These are phyloP conservation scores for Camelina neglecta DNA, from an alignment of 345 rosid species.

Conservation along the genomic window DNA sequence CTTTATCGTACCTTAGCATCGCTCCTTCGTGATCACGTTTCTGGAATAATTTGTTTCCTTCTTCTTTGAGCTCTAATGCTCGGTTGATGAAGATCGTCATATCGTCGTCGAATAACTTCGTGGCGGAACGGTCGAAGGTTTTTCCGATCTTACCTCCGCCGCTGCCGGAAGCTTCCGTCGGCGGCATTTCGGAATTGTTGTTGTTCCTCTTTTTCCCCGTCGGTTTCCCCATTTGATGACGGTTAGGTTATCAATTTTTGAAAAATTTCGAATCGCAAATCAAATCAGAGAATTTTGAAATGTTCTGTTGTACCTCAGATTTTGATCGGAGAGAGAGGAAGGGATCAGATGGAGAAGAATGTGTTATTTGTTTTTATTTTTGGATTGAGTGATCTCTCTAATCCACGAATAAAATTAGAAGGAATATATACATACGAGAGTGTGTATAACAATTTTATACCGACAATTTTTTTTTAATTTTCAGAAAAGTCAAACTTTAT, in stretches of 20 bases:
- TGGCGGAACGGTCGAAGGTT: slow-evolving; percentile 52
- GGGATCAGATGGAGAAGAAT: slow-evolving; percentile 10
- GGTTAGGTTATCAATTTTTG: slow-evolving; percentile 10
- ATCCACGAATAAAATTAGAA: slow-evolving; percentile 34
- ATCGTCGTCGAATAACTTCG: slow-evolving; percentile 83
- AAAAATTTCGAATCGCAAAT: not conserved
- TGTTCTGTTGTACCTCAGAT: not conserved
- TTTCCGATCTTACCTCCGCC: slow-evolving; percentile 48
- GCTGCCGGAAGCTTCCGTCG: slow-evolving; percentile 44
- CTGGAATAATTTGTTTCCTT: slow-evolving; percentile 82
- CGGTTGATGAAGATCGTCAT: slow-evolving; percentile 82
- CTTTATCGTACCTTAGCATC: slow-evolving; percentile 84
- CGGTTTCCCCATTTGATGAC: slow-evolving; percentile 77
- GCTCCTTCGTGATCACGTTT: slow-evolving; percentile 94
- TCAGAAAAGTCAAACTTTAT: not conserved
- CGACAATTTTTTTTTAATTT: not conserved
- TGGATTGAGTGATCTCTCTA: slow-evolving; percentile 27
- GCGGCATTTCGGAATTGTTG: slow-evolving; percentile 40
- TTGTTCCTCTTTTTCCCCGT: slow-evolving; percentile 75
- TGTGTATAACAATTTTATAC: slow-evolving; percentile 12
- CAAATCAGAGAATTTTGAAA: not conserved
- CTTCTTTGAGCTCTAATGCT: slow-evolving; percentile 93
- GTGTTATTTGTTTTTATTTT: not conserved
- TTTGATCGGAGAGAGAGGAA: slow-evolving; percentile 12
- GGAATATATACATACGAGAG: not conserved